phyloP scores from a whole-genome alignment of 805 yeast species.

The Lipomyces starkeyi region DNA sequence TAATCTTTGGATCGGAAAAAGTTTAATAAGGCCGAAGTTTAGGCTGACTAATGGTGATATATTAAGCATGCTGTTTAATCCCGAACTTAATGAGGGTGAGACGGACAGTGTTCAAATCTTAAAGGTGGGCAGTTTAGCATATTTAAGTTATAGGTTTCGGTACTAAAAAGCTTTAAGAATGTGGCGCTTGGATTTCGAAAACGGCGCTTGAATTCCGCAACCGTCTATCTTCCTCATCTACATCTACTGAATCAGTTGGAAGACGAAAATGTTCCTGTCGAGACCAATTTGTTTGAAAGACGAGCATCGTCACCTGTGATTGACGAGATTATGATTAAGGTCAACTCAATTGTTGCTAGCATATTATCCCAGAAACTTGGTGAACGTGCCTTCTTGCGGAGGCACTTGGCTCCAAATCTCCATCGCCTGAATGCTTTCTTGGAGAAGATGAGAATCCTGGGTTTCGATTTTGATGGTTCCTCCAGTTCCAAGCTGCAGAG shows the following conservation, averaged over 20 bases:
- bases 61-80: neutral
- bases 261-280: constrained; percentile 77
- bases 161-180: neutral
- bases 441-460: constrained; percentile 62
- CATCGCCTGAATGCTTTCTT: constrained; percentile 81
- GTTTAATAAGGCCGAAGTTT: constrained; percentile 68
- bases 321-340: constrained; percentile 79
- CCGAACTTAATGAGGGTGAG: neutral
- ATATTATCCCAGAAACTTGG: constrained; percentile 77
- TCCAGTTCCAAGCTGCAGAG: constrained; percentile 72
- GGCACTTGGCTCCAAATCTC: constrained; percentile 83
- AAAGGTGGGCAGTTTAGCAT: neutral
- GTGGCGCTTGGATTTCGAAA: constrained; percentile 73
- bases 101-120: neutral
- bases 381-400: constrained; percentile 79
- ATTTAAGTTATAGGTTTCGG: constrained; percentile 5
- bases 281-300: constrained; percentile 73
- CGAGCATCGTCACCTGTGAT: constrained; percentile 62
- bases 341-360: constrained; percentile 85
- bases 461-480: constrained; percentile 70
- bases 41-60: constrained; percentile 60
- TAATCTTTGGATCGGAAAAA: constrained; percentile 77
- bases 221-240: constrained; percentile 56
- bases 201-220: constrained; percentile 61
- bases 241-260: constrained; percentile 80